Percentiles rank a stretch among this genome's conserved stretches.
Conservation (phyloP, 257 asterid genomes). For the Marsdenia floribunda region DNA sequence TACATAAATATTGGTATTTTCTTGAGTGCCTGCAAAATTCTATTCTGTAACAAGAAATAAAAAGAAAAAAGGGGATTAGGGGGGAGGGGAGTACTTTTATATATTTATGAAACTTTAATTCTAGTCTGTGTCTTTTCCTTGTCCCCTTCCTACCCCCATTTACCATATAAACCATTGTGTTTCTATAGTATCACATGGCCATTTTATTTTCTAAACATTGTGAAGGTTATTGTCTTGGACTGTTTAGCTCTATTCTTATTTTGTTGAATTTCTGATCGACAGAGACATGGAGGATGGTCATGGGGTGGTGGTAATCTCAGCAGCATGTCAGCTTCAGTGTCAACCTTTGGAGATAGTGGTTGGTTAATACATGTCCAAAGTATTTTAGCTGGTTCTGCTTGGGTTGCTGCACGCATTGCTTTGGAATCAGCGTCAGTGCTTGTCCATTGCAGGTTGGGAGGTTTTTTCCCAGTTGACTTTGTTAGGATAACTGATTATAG, state of each 20-base stretch:
- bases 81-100: not conserved
- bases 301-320: constrained; percentile 99
- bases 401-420: constrained; percentile 99
- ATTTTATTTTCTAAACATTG: constrained; percentile 4
- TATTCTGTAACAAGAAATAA: no score
- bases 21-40: no score
- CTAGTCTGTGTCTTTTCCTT: not conserved
- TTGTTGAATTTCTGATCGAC: constrained; percentile 19
- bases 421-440: constrained; percentile 93
- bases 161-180: not conserved
- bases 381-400: constrained; percentile 96
- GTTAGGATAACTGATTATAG: not conserved
- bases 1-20: no score
- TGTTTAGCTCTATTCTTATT: constrained; percentile 9
- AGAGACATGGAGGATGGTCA: constrained; percentile 98
- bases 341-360: constrained; percentile 95
- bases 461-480: not conserved
- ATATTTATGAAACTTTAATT: not conserved
- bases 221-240: not conserved
- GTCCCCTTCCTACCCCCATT: not conserved
- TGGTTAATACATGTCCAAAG: constrained; percentile 97
- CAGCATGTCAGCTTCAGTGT: constrained; percentile 99
- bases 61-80: no score
- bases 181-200: not conserved
- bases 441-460: constrained; percentile 92